Evolutionary conservation across 2,329 filamentous ascomycete species (phyloP), one percentile per base, ranked within the genome.

Genomic region (Orbilia quercus): DNA sequence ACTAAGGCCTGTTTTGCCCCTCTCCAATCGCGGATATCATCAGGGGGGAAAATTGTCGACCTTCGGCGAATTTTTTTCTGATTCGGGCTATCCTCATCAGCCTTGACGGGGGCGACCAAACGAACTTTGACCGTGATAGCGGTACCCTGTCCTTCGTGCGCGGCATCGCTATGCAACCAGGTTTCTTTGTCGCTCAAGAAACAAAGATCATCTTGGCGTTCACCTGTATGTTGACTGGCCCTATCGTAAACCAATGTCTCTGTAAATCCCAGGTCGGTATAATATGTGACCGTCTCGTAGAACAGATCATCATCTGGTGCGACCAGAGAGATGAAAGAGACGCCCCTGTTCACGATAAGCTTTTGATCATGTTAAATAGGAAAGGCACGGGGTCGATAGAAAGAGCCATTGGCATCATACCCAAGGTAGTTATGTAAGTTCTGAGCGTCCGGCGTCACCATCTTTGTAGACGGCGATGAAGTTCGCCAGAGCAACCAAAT

Each of bases 221-320:
- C 67, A 11, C 57, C 28, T 7, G 63, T 63, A 16, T 75, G 65
- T 36, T 67, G 75, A 11, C 75, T 66, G n/a, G 54, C 57, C 40
- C 77, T 72, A 51, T 78, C 77, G 53, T 77, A 78, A 16, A 77
- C 76, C 31, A 77, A 63, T 1, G 74, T 76, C 55, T 78, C 76
- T n/a, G 64, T 22, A 44, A 78, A 78, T 16, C 77, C 77, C 12
- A 78, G 71, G 47, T 77, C 75, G 25, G 76, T 77, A 75, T 78
- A 78, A 45, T 77, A 78, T 23, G 69, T 64, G 59, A 78, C 71
- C 28, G 77, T 77, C 42, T 67, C 67, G 23, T 78, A 77, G 44
- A 77, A 78, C 38, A 77, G 66, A 42, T 77, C 75, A 40, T 78
- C 77, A n/a, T 74, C 75, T 18, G 76, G 75, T n/a, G 77, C 77